Percentiles rank a stretch among this genome's conserved stretches.
phyloP scores from a whole-genome alignment of 2,329 filamentous ascomycete genomes.

The Penicillium sp. region DNA sequence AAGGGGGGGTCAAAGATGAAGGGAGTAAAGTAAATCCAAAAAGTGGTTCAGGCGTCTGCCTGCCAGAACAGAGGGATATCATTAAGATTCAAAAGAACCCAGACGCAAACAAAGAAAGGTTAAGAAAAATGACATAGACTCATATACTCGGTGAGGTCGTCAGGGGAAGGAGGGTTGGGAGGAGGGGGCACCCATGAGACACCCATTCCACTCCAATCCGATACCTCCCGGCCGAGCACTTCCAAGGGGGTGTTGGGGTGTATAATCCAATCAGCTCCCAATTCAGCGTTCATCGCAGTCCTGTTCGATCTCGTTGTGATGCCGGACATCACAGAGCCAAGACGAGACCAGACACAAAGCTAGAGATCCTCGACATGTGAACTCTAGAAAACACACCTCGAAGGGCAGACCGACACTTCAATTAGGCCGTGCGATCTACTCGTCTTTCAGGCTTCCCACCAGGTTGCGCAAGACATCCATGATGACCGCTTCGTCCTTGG shows the following conservation, averaged over 20 bases:
- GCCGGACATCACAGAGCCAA: neutral
- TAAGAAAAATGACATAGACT: constrained; percentile 28
- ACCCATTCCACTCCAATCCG: constrained; percentile 8
- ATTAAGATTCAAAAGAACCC: constrained; percentile 33
- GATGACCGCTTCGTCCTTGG: constrained; percentile 50
- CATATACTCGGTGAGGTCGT: constrained; percentile 34
- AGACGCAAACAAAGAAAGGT: constrained; percentile 21
- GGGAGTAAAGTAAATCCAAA: constrained; percentile 13
- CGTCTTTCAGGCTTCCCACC: constrained; percentile 45
- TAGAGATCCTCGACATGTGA: neutral
- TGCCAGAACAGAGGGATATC: constrained; percentile 36
- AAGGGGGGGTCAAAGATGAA: constrained; percentile 7
- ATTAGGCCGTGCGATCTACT: constrained; percentile 23
- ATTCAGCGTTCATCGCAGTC: constrained; percentile 4
- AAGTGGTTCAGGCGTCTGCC: constrained; percentile 21
- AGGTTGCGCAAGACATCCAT: constrained; percentile 46
- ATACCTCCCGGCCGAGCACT: constrained; percentile 17
- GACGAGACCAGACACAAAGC: neutral
- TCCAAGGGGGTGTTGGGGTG: neutral
- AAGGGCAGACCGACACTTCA: neutral
- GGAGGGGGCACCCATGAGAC: neutral
- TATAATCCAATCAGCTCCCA: neutral
- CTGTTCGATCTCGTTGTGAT: neutral
- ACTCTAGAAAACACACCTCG: neutral
- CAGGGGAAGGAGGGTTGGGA: constrained; percentile 15